Base-by-base conservation (phyloP, 192 early-diverging fungal genomes). In the Rhizoclosmatium sp. region DNA sequence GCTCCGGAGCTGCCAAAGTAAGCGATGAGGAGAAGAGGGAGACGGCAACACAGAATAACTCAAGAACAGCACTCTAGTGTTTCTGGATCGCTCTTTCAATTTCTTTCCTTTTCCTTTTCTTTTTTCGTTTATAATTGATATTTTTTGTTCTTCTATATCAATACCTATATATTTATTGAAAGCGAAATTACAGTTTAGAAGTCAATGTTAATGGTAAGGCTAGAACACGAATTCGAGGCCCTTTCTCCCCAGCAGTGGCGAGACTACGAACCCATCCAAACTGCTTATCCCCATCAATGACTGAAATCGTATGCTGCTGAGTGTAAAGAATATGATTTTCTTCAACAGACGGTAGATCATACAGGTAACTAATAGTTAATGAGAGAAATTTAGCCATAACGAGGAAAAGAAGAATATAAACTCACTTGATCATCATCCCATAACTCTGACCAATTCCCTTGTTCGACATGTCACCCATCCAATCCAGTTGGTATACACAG, bases 361-460 rank as follows among this genome's bases (percentile, higher is more conserved):
- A 69, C 44, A 69, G 46, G 44, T 69, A 69, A 47, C 31, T 31
- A 31, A 31, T 31, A 31, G 31, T 31, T 31, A 31, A 31, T 31
- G 31, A 31, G 31, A 31, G 31, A 31, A 31, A 31, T 31, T 31
- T 31, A 31, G 31, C 31, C 31, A 31, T 31, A 31, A 58, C 21
- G 56, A 58, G n/a, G 56, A 0, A 16, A 14, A 21, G 1, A 14
- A 58, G 56, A 9, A 92, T 82, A 80, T 98, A 98, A 69, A 94
- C 89, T 81, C 97, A 98, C 82, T 99, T 98, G 59, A 94, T 89
- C 97, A 99, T 99, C 59, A 99, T 92, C 2, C 95, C 95, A 75
- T 93, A 93, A 14, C 95, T 96, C 76, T 97, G 92, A 5, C 88
- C 78, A 65, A 97, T 82, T 3, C 97, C 96, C 79, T 90, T 92